phyloP scores from a whole-genome alignment of 1,284 basidiomycete species.

The Sanguinoderma infundibulare region DNA sequence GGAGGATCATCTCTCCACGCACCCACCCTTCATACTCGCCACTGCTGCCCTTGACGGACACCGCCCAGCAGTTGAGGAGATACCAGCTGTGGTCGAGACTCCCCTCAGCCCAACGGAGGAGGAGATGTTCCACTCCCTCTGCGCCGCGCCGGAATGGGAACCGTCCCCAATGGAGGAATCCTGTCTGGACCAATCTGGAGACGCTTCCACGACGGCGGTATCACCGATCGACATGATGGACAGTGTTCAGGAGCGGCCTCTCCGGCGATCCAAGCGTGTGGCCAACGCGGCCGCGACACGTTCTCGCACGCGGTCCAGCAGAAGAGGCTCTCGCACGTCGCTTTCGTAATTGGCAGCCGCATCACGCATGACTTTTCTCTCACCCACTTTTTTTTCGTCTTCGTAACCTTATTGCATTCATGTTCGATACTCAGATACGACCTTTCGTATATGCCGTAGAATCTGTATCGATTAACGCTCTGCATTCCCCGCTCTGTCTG shows the following conservation, averaged over 20 bases:
- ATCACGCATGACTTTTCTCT: slow-evolving; percentile 21
- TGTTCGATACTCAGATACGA: slow-evolving; percentile 19
- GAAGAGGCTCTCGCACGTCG: slow-evolving; percentile 37
- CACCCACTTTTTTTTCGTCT: slow-evolving; percentile 11
- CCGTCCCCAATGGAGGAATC: slow-evolving; percentile 13
- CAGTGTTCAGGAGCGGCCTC: slow-evolving; percentile 31
- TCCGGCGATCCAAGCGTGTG: slow-evolving; percentile 71
- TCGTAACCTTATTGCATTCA: slow-evolving; percentile 35
- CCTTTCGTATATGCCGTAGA: slow-evolving; percentile 25
- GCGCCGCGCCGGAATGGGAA: slow-evolving; percentile 62
- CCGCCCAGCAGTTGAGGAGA: slow-evolving; percentile 27
- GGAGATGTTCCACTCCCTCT: slow-evolving; percentile 68
- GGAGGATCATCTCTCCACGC: slow-evolving; percentile 34
- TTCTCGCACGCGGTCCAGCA: slow-evolving; percentile 42
- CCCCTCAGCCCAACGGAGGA: slow-evolving; percentile 73
- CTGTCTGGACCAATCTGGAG: neutral
- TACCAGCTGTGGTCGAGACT: slow-evolving; percentile 35
- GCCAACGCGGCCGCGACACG: slow-evolving; percentile 57
- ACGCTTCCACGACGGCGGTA: neutral
- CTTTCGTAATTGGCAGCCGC: slow-evolving; percentile 34
- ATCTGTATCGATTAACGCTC: slow-evolving; percentile 27
- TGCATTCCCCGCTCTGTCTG: neutral
- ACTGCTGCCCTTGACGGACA: slow-evolving; percentile 29
- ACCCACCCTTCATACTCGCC: slow-evolving; percentile 35
- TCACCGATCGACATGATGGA: slow-evolving; percentile 12